Percentiles rank a stretch among this genome's conserved stretches.
phyloP scores from a whole-genome alignment of 108 stramenopile genomes.

The Schizochytrium sp. region DNA sequence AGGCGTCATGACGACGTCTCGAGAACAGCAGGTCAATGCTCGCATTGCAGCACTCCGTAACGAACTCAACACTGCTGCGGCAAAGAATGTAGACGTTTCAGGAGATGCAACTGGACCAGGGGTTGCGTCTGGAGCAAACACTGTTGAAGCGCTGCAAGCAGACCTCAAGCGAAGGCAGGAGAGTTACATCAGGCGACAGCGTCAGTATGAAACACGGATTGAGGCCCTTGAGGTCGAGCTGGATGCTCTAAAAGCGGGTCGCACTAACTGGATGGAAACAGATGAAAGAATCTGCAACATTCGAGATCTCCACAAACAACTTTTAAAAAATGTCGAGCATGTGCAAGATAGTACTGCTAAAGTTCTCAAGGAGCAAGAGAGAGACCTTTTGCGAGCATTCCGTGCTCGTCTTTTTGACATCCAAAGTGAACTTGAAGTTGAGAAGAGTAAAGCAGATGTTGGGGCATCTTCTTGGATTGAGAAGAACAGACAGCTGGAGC shows the following conservation, averaged over 20 bases:
- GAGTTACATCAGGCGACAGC: constrained; percentile 72
- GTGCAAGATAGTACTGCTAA: constrained; percentile 77
- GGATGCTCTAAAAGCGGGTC: constrained; percentile 50
- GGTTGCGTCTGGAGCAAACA: not conserved
- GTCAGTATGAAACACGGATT: constrained; percentile 73
- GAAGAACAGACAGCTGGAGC: constrained; percentile 71
- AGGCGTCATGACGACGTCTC: not conserved
- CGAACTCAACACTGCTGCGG: constrained; percentile 4
- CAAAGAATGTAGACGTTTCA: not conserved
- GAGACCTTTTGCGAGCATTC: constrained; percentile 77
- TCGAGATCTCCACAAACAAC: not conserved
- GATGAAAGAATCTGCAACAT: constrained; percentile 63
- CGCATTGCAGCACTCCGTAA: constrained; percentile 19
- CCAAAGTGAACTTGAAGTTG: constrained; percentile 79
- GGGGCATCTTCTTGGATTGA: constrained; percentile 77
- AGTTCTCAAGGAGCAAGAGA: constrained; percentile 79
- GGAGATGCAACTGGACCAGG: not conserved
- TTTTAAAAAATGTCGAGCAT: constrained; percentile 72
- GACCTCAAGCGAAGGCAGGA: constrained; percentile 71
- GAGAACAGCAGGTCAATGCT: constrained; percentile 56
- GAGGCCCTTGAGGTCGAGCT: constrained; percentile 75
- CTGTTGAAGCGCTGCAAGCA: constrained; percentile 39
- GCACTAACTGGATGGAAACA: constrained; percentile 43
- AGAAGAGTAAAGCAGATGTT: constrained; percentile 72
- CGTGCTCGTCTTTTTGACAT: constrained; percentile 79